Base-by-base conservation (phyloP, 441 rosid genomes). In the Omphalea diandra region DNA sequence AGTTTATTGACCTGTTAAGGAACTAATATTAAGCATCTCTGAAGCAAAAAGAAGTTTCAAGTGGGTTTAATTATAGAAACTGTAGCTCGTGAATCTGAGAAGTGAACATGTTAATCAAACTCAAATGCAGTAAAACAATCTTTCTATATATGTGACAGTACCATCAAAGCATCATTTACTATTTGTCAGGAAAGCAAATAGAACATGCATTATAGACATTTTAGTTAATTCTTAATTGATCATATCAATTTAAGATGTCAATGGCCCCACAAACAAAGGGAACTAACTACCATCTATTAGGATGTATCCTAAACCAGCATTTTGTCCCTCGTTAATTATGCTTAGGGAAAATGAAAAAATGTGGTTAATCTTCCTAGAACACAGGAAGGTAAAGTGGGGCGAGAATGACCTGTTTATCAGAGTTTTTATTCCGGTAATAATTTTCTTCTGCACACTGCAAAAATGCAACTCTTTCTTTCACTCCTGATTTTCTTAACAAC, bases 371-470 rank as follows among this genome's bases (percentile, higher is more conserved):
- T 58, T 64, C 55, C 27, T 27, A 26, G 40, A 47, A 44, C n/a
- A 43, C 6, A 27, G 17, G 20, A 20, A 57, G 40, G n/a, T 33
- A 33, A 65, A 17, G 54, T 59, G 49, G 63, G 56, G 68, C 32
- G n/a, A n/a, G 10, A 50, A 27, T 7, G 56, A 88, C 98, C 97
- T 89, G 89, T 73, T 87, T 90, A 62, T 82, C 73, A 47, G 70
- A 33, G 54, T 63, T 74, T 52, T 82, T 79, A 46, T 80, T 81
- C 63, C 66, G 83, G 63, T 87, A 82, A 75, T 86, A 87, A 38
- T 73, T 87, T 79, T 88, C 91, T 82, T 92, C 98, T 8, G 94
- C 98, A 35, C 53, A 83, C 80, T 93, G 87, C 83, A 90, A 77
- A 69, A 90, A 74, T 60, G 85, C 88, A 18, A 93, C 73, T 85